These are phyloP conservation scores for Syzygium oleosum DNA, from an alignment of 345 rosid genomes.

Conservation along the genomic window DNA sequence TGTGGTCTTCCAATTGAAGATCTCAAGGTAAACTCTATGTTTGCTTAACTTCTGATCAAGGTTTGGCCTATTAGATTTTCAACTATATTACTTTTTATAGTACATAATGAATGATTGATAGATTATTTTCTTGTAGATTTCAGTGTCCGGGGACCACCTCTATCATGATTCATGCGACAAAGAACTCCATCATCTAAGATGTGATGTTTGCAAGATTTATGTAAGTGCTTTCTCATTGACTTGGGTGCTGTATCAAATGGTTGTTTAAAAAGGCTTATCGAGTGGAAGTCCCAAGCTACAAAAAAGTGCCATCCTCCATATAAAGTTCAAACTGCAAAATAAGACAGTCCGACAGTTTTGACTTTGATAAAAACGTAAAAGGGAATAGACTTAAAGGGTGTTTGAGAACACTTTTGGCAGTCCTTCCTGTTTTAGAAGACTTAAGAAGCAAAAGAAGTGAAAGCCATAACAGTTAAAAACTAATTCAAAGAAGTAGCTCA, in stretches of 20 bases:
- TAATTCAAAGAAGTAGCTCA: background rate
- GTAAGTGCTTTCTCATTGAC: constrained; percentile 36
- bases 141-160: constrained; percentile 28
- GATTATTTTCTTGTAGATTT: background rate
- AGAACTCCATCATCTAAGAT: constrained; percentile 68
- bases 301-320: background rate
- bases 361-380: background rate
- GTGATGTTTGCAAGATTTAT: constrained; percentile 68
- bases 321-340: background rate
- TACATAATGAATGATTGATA: background rate
- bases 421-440: background rate
- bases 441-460: background rate
- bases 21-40: constrained; percentile 36
- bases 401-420: background rate
- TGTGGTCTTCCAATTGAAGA: constrained; percentile 32
- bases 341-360: background rate
- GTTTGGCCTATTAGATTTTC: background rate
- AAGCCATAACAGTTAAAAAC: background rate
- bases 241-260: background rate
- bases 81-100: background rate
- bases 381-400: background rate
- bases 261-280: background rate
- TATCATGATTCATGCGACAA: constrained; percentile 72
- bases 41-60: background rate
- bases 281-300: background rate